Evolutionary conservation across 139 green algal genomes (phyloP).

Genomic region (Coelastrella sp.): DNA sequence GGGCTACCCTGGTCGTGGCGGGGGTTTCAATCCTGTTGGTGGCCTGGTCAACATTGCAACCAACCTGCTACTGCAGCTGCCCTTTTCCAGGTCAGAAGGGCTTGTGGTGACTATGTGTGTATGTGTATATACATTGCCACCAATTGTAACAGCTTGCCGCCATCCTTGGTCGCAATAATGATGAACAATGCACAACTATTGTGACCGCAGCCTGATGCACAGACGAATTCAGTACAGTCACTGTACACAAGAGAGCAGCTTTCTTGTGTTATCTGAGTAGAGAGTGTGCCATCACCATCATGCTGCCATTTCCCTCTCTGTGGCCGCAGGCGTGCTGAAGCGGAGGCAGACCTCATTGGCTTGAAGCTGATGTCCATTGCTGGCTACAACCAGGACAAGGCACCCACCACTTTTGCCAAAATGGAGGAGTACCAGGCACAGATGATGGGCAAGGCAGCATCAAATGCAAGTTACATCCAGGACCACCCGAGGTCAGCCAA

Average conservation of each 20-base stretch:
- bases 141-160: no score
- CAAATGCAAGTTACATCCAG: slow-evolving; percentile 42
- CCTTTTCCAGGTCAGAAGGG: slow-evolving; percentile 44
- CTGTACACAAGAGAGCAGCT: no score
- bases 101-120: not conserved
- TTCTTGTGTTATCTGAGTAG: not conserved
- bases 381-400: slow-evolving; percentile 53
- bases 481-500: slow-evolving; percentile 54
- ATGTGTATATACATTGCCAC: not conserved
- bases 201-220: no score
- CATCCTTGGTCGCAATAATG: no score
- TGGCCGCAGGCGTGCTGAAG: slow-evolving; percentile 55
- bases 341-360: slow-evolving; percentile 69
- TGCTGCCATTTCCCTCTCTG: not conserved
- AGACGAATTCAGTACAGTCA: no score
- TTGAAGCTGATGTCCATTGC: slow-evolving; percentile 69
- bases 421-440: slow-evolving; percentile 47
- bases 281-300: not conserved
- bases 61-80: slow-evolving; percentile 62
- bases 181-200: no score
- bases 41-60: slow-evolving; percentile 53
- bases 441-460: slow-evolving; percentile 30
- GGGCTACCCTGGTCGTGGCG: not conserved
- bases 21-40: not conserved
- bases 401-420: slow-evolving; percentile 54